A percentile compares a stretch with the other conserved stretches of the same genome.
Conservation (phyloP, 2,329 filamentous ascomycete species). For the Claviceps paspali region DNA sequence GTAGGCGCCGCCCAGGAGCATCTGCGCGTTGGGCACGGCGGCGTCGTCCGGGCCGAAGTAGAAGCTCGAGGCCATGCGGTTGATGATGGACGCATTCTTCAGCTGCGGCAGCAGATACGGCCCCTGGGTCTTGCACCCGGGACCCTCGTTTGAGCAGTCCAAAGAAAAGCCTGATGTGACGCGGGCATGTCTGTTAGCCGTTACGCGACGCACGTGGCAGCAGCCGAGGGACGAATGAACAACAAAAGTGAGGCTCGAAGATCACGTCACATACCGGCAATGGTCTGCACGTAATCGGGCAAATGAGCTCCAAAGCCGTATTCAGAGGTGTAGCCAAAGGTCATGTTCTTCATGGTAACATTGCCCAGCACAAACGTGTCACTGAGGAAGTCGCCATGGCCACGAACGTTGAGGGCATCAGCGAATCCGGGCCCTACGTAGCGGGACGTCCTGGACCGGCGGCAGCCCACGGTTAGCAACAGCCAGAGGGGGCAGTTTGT, state of each 20-base stretch:
- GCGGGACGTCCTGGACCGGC: not conserved
- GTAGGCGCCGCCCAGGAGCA: not conserved
- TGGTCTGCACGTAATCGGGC: not conserved
- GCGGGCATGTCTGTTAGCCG: no score
- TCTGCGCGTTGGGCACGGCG: not conserved
- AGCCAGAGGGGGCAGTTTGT: no score
- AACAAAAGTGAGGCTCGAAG: no score
- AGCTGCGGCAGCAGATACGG: not conserved
- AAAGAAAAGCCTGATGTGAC: no score
- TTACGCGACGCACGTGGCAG: no score
- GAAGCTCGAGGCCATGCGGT: not conserved
- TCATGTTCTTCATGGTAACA: not conserved
- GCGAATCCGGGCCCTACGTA: not conserved
- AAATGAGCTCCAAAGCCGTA: not conserved
- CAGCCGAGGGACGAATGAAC: no score
- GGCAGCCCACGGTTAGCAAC: no score
- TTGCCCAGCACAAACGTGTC: not conserved
- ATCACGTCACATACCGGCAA: not conserved
- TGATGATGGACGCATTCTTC: not conserved
- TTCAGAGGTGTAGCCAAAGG: not conserved
- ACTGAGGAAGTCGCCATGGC: not conserved
- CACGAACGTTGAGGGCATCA: not conserved
- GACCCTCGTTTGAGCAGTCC: no score
- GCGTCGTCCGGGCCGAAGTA: not conserved
- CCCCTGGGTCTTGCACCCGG: not conserved